Percentiles rank a stretch among this genome's conserved stretches.
These are phyloP conservation scores for Dendrobium officinale DNA, from an alignment of 106 monocot species.

Conservation along the genomic window DNA sequence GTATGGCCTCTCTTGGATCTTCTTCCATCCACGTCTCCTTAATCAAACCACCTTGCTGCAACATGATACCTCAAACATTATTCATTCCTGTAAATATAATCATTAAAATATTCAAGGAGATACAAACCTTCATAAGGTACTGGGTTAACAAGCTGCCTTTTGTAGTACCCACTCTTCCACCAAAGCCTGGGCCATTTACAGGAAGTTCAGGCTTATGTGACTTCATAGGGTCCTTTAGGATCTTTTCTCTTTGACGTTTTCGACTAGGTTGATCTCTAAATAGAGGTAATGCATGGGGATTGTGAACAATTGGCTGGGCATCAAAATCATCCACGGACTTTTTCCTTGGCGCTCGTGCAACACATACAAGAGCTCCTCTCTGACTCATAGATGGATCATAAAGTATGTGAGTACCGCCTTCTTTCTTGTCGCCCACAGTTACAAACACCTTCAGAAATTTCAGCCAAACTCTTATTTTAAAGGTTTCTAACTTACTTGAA, in stretches of 20 bases:
- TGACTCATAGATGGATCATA: conserved; percentile 91
- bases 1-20: conserved; percentile 96
- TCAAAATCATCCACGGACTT: conserved; percentile 91
- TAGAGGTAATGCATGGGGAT: conserved; percentile 92
- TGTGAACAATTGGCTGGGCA: conserved; percentile 79
- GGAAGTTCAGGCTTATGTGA: conserved; percentile 94
- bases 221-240: conserved; percentile 80
- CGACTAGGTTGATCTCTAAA: conserved; percentile 93
- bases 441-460: conserved; percentile 56
- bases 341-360: conserved; percentile 77
- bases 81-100: background rate
- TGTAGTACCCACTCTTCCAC: conserved; percentile 91
- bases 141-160: conserved; percentile 96
- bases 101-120: background rate
- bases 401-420: conserved; percentile 85
- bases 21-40: conserved; percentile 99
- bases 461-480: background rate
- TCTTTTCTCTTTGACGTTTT: conserved; percentile 87
- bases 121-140: conserved; percentile 83
- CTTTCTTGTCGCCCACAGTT: conserved; percentile 91
- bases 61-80: background rate
- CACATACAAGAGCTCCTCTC: conserved; percentile 96
- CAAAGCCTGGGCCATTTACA: conserved; percentile 81
- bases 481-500: background rate
- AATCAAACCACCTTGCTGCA: conserved; percentile 93